phyloP scores from a whole-genome alignment of 148 eudicot species.

The Rheum nobile region DNA sequence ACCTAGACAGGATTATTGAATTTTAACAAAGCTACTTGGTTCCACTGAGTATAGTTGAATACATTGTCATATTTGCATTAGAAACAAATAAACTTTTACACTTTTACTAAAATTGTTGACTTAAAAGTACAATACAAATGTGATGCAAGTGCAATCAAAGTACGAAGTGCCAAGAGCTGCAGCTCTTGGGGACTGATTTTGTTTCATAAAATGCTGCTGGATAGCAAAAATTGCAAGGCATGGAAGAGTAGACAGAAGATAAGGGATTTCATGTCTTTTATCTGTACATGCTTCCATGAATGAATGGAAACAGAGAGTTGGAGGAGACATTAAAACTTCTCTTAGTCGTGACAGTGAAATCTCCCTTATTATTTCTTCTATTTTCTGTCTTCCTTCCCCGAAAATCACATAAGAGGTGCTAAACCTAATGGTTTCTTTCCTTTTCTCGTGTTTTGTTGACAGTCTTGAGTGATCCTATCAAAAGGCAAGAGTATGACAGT shows the following conservation, averaged over 20 bases:
- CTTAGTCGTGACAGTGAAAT: background rate
- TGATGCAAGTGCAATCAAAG: background rate
- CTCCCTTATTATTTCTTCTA: background rate
- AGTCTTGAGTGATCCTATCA: conserved; percentile 78
- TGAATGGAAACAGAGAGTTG: background rate
- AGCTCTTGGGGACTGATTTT: background rate
- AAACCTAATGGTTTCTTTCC: background rate
- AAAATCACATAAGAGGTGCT: background rate
- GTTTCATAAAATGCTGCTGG: background rate
- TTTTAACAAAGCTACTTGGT: background rate
- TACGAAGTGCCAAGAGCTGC: background rate
- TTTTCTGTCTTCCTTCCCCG: background rate
- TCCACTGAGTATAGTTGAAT: background rate
- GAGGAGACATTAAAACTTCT: background rate
- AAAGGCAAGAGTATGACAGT: conserved; percentile 70
- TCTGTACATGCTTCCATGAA: background rate
- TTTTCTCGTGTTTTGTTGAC: conserved; percentile 12
- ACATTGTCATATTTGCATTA: background rate
- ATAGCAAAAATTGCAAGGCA: background rate
- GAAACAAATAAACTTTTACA: background rate
- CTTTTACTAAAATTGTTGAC: background rate
- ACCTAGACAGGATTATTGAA: background rate
- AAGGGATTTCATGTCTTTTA: background rate
- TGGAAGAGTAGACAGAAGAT: background rate
- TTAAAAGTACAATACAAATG: background rate